A percentile compares a stretch with the other conserved stretches of the same genome.
Conservation (phyloP, 2,329 filamentous ascomycete species). For the Sclerotinia trifoliorum region DNA sequence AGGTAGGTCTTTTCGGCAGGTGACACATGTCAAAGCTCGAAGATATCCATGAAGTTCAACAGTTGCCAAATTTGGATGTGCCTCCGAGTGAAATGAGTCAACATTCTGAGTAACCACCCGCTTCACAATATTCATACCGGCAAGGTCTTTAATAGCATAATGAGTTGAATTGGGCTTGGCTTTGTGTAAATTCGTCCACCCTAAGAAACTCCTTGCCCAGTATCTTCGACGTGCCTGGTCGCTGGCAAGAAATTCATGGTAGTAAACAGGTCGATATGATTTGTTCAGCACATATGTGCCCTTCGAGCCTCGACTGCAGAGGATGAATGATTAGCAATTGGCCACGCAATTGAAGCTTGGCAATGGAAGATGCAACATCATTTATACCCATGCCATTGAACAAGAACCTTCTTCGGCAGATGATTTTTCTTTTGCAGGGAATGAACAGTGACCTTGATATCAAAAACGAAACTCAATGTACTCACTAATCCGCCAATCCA, state of each 20-base stretch:
- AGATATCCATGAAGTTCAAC: slow-evolving; percentile 92
- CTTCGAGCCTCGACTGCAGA: slow-evolving; percentile 57
- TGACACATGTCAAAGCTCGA: slow-evolving; percentile 75
- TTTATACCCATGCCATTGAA: not conserved
- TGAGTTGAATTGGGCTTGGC: slow-evolving; percentile 81
- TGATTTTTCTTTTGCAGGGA: not conserved
- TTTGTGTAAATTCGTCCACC: slow-evolving; percentile 79
- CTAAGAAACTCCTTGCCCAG: slow-evolving; percentile 92
- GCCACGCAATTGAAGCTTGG: slow-evolving; percentile 9
- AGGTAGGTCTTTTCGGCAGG: slow-evolving; percentile 69
- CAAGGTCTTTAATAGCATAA: slow-evolving; percentile 71
- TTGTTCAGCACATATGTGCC: slow-evolving; percentile 94
- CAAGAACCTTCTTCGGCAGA: not conserved
- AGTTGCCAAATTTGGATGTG: slow-evolving; percentile 72
- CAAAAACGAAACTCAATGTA: slow-evolving; percentile 2
- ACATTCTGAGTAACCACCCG: slow-evolving; percentile 94
- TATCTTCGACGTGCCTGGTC: slow-evolving; percentile 73
- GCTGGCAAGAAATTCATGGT: slow-evolving; percentile 77
- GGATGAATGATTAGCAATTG: slow-evolving; percentile 9
- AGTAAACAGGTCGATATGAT: slow-evolving; percentile 87
- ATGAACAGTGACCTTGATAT: not conserved
- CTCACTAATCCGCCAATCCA: slow-evolving; percentile 85
- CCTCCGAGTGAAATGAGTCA: slow-evolving; percentile 82
- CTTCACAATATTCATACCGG: slow-evolving; percentile 67
- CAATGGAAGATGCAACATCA: slow-evolving; percentile 3